Evolutionary conservation across 768 basidiomycete genomes (phyloP).

Genomic region (Cubamyces lactineus): DNA sequence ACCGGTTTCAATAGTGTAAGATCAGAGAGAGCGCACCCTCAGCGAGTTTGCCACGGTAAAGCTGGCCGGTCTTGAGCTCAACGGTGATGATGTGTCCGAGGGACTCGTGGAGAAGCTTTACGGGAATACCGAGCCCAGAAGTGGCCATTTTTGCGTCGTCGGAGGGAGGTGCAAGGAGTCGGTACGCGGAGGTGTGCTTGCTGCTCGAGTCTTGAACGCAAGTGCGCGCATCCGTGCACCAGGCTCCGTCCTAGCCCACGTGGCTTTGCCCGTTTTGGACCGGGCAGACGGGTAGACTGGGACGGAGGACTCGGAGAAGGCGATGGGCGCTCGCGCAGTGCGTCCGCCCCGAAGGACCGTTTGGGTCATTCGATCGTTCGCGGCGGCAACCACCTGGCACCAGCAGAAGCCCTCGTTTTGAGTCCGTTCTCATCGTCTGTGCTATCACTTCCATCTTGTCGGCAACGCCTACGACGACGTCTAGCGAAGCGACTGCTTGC

Average conservation of each 20-base stretch:
- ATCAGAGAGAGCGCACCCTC: conserved; percentile 66
- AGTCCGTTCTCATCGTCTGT: background rate
- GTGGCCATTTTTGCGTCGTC: conserved; percentile 43
- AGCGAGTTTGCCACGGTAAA: conserved; percentile 95
- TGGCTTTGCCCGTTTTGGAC: background rate
- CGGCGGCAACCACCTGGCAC: background rate
- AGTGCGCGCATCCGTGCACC: conserved; percentile 8
- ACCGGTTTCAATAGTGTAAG: background rate
- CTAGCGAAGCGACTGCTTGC: background rate
- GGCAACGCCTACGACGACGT: too few relatives aligned
- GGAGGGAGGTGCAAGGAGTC: conserved; percentile 1
- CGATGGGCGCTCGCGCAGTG: conserved; percentile 1
- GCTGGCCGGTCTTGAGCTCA: conserved; percentile 97
- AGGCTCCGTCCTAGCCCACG: conserved; percentile 12
- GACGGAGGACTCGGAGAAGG: background rate
- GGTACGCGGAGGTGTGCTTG: background rate
- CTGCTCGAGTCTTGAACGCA: conserved; percentile 12
- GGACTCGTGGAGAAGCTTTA: conserved; percentile 95
- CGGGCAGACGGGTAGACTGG: background rate
- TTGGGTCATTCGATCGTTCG: background rate
- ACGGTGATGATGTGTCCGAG: conserved; percentile 96
- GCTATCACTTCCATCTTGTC: background rate
- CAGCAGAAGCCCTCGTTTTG: background rate
- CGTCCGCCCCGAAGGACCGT: background rate
- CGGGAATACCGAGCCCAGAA: conserved; percentile 84